Conservation (phyloP, 352 stramenopile species). For the Detonula confervacea region DNA sequence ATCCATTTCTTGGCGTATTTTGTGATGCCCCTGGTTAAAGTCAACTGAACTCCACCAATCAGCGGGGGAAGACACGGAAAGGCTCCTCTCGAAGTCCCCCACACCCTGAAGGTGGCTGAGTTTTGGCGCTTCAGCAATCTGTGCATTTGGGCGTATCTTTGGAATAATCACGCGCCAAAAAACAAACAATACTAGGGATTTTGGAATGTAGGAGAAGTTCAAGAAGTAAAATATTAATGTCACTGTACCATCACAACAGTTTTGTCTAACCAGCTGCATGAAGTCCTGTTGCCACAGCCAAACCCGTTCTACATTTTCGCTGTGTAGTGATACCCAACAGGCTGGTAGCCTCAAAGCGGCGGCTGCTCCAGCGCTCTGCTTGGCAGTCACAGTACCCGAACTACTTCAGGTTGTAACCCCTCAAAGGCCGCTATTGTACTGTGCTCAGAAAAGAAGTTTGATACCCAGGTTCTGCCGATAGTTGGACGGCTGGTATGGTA, state of each 20-base stretch:
- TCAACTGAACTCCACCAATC: neutral
- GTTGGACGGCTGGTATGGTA: no score
- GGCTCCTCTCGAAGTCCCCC: neutral
- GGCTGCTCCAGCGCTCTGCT: no score
- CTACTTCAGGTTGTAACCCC: no score
- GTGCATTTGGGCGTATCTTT: constrained; percentile 3
- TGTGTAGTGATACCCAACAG: no score
- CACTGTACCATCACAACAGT: neutral
- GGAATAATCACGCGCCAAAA: constrained; percentile 15
- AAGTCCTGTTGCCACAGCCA: no score
- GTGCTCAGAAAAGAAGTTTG: no score
- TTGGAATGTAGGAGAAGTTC: neutral
- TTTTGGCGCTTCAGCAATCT: neutral
- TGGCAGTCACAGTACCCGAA: no score
- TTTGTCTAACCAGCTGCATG: no score
- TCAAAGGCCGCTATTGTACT: no score
- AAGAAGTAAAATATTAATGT: constrained; percentile 4
- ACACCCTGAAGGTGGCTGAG: constrained; percentile 2
- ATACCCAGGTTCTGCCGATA: no score
- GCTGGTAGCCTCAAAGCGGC: no score
- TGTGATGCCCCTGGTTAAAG: neutral
- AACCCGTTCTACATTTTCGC: no score
- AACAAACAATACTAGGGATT: constrained; percentile 13
- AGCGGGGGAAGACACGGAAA: neutral
- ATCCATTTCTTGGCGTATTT: neutral